Conservation (phyloP, 805 yeast genomes). For the Ogataea allantospora region DNA sequence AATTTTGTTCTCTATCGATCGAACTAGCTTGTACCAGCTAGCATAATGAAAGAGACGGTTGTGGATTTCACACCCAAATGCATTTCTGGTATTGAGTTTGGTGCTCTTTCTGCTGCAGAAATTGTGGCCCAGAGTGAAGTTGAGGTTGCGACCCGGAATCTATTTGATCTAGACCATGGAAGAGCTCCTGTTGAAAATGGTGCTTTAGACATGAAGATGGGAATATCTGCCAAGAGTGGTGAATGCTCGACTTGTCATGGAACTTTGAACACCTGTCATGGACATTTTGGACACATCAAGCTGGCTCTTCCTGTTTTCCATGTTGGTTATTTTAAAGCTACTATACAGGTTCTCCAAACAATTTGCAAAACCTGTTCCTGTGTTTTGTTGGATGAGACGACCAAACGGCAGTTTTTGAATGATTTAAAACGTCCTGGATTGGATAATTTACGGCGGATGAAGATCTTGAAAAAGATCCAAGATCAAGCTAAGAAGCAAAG, state of each 20-base stretch:
- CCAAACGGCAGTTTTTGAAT: constrained; percentile 63
- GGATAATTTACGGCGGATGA: constrained; percentile 92
- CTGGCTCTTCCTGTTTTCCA: constrained; percentile 96
- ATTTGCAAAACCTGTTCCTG: constrained; percentile 89
- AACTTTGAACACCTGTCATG: constrained; percentile 89
- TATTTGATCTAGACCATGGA: constrained; percentile 88
- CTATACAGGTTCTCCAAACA: constrained; percentile 82
- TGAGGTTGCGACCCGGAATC: constrained; percentile 86
- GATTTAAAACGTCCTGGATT: constrained; percentile 85
- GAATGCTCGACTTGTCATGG: constrained; percentile 94
- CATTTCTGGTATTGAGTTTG: constrained; percentile 86
- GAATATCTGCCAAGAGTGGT: constrained; percentile 80
- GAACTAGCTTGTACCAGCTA: too few species aligned
- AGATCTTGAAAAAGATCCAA: constrained; percentile 70
- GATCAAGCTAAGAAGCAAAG: constrained; percentile 97
- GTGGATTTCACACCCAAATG: constrained; percentile 85
- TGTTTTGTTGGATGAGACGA: constrained; percentile 68
- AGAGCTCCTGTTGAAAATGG: constrained; percentile 80
- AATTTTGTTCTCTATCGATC: constrained; percentile 3
- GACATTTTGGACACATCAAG: constrained; percentile 95
- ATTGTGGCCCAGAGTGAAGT: constrained; percentile 93
- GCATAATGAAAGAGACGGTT: constrained; percentile 45
- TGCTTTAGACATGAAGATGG: constrained; percentile 91
- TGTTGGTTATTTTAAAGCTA: constrained; percentile 93
- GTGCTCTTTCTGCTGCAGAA: constrained; percentile 89